Conservation (phyloP, 2,329 filamentous ascomycete species). For the Triangularia setosa region DNA sequence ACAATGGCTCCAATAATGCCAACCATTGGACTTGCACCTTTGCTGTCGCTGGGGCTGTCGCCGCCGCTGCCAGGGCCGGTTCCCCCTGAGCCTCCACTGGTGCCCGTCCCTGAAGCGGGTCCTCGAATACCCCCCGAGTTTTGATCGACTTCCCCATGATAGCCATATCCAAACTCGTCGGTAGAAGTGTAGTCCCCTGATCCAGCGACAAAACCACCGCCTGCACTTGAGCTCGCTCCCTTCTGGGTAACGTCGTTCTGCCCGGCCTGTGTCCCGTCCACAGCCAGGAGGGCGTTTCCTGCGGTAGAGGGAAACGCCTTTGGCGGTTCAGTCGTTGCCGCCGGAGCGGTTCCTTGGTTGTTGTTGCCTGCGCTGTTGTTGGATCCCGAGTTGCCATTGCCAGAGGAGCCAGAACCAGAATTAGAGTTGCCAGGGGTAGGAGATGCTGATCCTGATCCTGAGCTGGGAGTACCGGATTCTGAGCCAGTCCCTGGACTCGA, state of each 20-base stretch:
- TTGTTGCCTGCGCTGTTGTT: background rate
- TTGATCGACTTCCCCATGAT: background rate
- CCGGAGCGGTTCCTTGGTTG: background rate
- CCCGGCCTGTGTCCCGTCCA: background rate
- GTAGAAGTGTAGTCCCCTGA: background rate
- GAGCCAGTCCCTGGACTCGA: background rate
- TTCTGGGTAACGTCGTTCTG: background rate
- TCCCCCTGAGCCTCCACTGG: background rate
- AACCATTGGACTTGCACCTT: slow-evolving; percentile 11
- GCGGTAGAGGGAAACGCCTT: background rate
- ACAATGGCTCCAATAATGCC: slow-evolving; percentile 21
- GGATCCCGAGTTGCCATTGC: background rate
- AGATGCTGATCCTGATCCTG: background rate
- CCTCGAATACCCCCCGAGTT: background rate
- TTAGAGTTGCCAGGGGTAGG: background rate
- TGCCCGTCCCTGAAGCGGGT: background rate
- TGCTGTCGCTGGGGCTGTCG: background rate
- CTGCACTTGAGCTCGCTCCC: background rate
- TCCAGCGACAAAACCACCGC: background rate
- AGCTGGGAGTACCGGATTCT: background rate
- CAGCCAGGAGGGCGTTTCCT: background rate
- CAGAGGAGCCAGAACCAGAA: background rate
- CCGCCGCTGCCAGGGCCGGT: background rate
- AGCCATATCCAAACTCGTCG: background rate
- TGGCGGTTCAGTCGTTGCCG: background rate